Evolutionary conservation across 129 eudicot species (phyloP), one percentile per base, ranked within the genome.

Genomic region (Mikania micrantha): DNA sequence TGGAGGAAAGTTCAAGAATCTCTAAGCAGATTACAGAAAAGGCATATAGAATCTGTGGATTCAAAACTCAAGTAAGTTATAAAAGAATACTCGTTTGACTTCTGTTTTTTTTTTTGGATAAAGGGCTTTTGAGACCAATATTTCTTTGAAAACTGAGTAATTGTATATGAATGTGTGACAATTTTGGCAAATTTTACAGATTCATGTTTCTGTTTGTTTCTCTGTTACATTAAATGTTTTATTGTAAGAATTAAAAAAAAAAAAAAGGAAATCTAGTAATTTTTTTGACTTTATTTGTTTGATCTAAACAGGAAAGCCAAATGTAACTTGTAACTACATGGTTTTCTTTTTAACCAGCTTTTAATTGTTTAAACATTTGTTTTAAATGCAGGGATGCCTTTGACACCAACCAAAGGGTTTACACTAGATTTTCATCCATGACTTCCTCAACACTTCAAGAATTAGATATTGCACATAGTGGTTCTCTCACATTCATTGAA

Each of bases 1-100:
- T 85, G 88, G 91, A 82, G 52, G 41, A 58, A 77, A 31, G 70
- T 80, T 38, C 66, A 83, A 57, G 81, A 80, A 73, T 83, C 88
- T 15, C 53, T 80, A 32, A 77, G 61, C 32, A 44, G 54, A 35
- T 74, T 80, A 44, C 81, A 82, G 31, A 80, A 57, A 74, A 58
- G 45, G 60, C 78, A 77, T 38, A 11, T 67, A 15, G 74, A 77
- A 56, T 77, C 82, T 7, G 49, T 80, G 41, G 74, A 82, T 57
- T 60, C 76, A 17, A 71, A 36, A 71, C 66, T 79, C 76, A 54
- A 53, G 83, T 78, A 65, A 74, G 87, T 74, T 40, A 16, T 20
- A 62, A 48, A 62, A 36, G 28, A 22, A 5, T 49, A 48, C 50
- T 3, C 4, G 19, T 70, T 72, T 60, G 20, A 53, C 72, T 53